Percentiles rank a stretch among this genome's conserved stretches.
Conservation (phyloP, 2,329 filamentous ascomycete genomes). For the Ceratocystis diversiconidia region DNA sequence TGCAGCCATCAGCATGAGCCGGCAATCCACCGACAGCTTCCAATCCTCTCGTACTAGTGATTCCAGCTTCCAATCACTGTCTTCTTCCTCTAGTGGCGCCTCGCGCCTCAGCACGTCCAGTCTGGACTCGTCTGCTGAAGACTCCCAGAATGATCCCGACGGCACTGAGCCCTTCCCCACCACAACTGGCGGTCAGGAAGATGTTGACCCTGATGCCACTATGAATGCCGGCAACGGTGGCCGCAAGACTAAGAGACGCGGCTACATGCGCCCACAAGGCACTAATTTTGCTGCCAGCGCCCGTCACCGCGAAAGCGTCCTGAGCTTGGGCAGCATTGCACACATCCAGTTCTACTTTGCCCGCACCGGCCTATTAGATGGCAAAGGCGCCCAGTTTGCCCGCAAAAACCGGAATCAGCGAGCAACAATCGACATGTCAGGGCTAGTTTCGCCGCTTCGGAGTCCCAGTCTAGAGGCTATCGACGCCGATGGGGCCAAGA, state of each 20-base stretch:
- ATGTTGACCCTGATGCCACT: constrained; percentile 22
- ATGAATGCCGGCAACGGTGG: constrained; percentile 2
- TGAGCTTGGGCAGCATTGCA: constrained; percentile 90
- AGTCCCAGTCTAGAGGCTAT: constrained; percentile 26
- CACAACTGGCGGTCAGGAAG: constrained; percentile 35
- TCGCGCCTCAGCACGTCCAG: not conserved
- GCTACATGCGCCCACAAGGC: constrained; percentile 76
- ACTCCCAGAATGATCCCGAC: not conserved
- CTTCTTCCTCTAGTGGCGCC: not conserved
- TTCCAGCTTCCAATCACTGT: constrained; percentile 6
- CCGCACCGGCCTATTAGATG: constrained; percentile 79
- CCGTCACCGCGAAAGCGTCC: constrained; percentile 78
- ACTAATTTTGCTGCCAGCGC: constrained; percentile 86
- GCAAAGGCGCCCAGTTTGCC: constrained; percentile 75
- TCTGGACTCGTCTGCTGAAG: not conserved
- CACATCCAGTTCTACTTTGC: constrained; percentile 98
- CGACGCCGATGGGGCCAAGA: constrained; percentile 36
- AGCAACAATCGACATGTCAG: constrained; percentile 43
- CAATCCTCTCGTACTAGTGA: constrained; percentile 13
- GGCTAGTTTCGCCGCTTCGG: constrained; percentile 28
- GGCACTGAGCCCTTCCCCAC: constrained; percentile 22
- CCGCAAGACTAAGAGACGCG: constrained; percentile 38
- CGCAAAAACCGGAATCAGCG: constrained; percentile 52
- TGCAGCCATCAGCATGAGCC: constrained; percentile 16
- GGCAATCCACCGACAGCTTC: constrained; percentile 17